Evolutionary conservation across 1,284 basidiomycete genomes (phyloP).

Genomic region (Fereydounia khargensis): DNA sequence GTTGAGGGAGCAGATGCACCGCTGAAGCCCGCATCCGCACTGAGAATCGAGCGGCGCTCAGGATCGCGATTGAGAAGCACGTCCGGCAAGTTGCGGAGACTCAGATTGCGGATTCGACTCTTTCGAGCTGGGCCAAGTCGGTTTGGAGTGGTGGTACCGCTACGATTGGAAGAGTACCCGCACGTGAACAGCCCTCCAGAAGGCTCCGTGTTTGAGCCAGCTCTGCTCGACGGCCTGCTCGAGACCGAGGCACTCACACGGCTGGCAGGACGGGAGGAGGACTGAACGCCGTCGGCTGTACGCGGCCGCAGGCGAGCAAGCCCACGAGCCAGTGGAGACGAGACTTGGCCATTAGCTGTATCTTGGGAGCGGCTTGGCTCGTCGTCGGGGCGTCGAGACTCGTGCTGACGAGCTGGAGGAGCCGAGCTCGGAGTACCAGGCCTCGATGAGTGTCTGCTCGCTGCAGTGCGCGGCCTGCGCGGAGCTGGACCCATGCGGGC

Average conservation of each 20-base stretch:
- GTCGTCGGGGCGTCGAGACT: constrained; percentile 9
- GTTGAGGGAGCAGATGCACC: too few species aligned
- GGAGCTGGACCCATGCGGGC: constrained; percentile 29
- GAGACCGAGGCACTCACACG: too few species aligned
- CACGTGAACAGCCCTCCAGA: constrained; percentile 33
- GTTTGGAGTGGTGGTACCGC: constrained; percentile 17
- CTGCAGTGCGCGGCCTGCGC: constrained; percentile 11
- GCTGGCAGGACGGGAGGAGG: constrained; percentile 17
- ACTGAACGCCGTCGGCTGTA: constrained; percentile 5
- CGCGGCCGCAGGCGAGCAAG: constrained; percentile 6
- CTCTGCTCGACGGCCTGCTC: constrained; percentile 11
- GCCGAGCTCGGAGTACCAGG: too few species aligned
- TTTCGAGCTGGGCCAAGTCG: constrained; percentile 5
- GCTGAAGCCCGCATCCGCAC: constrained; percentile 1
- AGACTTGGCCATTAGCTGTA: not conserved
- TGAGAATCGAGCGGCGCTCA: constrained; percentile 10
- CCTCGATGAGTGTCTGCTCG: constrained; percentile 6
- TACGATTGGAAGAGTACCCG: constrained; percentile 15
- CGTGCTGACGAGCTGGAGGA: constrained; percentile 9
- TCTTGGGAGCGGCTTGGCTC: not conserved
- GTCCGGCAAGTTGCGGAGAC: constrained; percentile 15
- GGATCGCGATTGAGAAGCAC: constrained; percentile 5
- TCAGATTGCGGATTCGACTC: constrained; percentile 12
- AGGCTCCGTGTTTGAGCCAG: constrained; percentile 7
- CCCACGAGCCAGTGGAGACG: constrained; percentile 4